Evolutionary conservation across 352 stramenopile genomes (phyloP).

Genomic region (Pythium aphanidermatum): DNA sequence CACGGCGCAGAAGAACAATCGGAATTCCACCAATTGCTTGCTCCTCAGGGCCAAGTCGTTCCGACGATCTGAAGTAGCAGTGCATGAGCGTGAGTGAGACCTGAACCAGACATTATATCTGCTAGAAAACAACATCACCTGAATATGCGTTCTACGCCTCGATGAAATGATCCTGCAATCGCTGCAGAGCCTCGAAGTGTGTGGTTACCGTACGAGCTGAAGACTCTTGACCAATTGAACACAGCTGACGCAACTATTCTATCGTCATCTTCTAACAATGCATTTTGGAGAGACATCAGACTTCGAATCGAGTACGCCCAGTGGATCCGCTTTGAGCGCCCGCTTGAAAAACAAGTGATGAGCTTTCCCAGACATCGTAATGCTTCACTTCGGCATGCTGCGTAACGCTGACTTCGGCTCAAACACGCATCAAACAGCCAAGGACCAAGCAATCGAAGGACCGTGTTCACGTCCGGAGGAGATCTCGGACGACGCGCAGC

Average conservation of each 20-base stretch:
- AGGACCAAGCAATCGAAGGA: slow-evolving; percentile 68
- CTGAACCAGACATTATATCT: slow-evolving; percentile 1
- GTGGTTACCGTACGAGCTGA: slow-evolving; percentile 76
- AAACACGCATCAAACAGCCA: slow-evolving; percentile 85
- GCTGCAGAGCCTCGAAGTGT: slow-evolving; percentile 74
- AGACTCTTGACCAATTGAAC: slow-evolving; percentile 82
- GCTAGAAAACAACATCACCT: slow-evolving; percentile 12
- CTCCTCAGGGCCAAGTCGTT: slow-evolving; percentile 32
- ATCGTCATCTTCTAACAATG: slow-evolving; percentile 75
- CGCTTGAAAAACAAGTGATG: slow-evolving; percentile 56
- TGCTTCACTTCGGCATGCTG: slow-evolving; percentile 64
- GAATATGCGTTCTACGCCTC: slow-evolving; percentile 72
- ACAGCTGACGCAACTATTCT: slow-evolving; percentile 73
- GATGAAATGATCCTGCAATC: slow-evolving; percentile 73
- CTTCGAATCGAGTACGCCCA: slow-evolving; percentile 81
- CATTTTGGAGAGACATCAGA: slow-evolving; percentile 75
- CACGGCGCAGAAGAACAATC: slow-evolving; percentile 61
- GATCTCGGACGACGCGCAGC: slow-evolving; percentile 34
- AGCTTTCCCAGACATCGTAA: slow-evolving; percentile 73
- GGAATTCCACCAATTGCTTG: slow-evolving; percentile 68
- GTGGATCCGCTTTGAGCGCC: slow-evolving; percentile 73
- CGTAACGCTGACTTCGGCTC: slow-evolving; percentile 63
- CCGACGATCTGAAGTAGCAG: slow-evolving; percentile 7
- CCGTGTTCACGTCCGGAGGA: slow-evolving; percentile 81
- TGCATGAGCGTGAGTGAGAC: no score